Percentiles rank a stretch among this genome's conserved stretches.
These are phyloP conservation scores for Oryza rufipogon DNA, from an alignment of 176 grass and related monocot genomes.

Conservation along the genomic window DNA sequence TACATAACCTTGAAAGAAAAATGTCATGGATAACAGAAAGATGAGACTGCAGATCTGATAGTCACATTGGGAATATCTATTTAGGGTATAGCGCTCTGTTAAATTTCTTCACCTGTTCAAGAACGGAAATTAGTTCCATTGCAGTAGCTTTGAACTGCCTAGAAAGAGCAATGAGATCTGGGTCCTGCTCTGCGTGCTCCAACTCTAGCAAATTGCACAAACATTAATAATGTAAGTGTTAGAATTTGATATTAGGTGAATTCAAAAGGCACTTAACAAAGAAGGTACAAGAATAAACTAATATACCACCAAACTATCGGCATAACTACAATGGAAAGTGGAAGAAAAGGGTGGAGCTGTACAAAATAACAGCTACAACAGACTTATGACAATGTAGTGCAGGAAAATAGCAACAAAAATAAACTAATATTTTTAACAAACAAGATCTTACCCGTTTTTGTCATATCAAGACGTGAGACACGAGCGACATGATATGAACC, in stretches of 20 bases:
- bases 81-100: neutral
- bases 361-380: neutral
- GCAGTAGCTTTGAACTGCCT: constrained; percentile 95
- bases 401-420: constrained; percentile 3
- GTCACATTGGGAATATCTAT: neutral
- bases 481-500: constrained; percentile 88
- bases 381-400: constrained; percentile 8
- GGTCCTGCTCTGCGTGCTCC: constrained; percentile 94
- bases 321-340: neutral
- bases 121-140: constrained; percentile 96
- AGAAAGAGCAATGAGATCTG: constrained; percentile 84
- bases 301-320: constrained; percentile 17
- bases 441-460: constrained; percentile 70
- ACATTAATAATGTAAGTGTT: constrained; percentile 24
- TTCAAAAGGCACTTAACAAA: constrained; percentile 16
- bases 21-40: neutral
- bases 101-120: constrained; percentile 77
- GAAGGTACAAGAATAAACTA: constrained; percentile 29
- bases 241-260: constrained; percentile 14
- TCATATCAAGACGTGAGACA: constrained; percentile 93
- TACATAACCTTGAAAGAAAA: constrained; percentile 4
- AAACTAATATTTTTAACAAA: constrained; percentile 7
- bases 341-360: neutral
- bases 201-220: constrained; percentile 63
- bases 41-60: neutral